Percentiles rank a stretch among this genome's conserved stretches.
These are phyloP conservation scores for Mycotypha africana DNA, from an alignment of 371 early-diverging fungal species.

Conservation along the genomic window DNA sequence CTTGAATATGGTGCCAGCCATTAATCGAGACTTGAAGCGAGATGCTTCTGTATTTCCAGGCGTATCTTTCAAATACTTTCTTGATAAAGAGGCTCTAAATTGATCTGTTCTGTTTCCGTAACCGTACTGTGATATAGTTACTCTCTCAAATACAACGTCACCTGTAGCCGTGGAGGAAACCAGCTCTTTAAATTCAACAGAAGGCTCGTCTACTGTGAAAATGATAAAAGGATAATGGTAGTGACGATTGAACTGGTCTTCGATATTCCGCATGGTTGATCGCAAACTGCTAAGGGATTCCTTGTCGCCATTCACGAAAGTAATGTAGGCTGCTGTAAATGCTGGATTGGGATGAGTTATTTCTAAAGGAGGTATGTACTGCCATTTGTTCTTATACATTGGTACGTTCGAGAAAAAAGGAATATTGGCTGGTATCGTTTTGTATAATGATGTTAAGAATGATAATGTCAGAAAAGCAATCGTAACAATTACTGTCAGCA, in stretches of 20 bases:
- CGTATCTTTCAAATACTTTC: constrained; percentile 3
- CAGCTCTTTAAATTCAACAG: constrained; percentile 29
- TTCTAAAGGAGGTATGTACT: constrained; percentile 5
- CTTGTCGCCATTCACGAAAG: constrained; percentile 20
- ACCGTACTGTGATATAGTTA: constrained; percentile 9
- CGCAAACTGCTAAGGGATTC: constrained; percentile 18
- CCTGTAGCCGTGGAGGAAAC: constrained; percentile 15
- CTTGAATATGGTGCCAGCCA: constrained; percentile 17
- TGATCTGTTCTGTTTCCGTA: constrained; percentile 12
- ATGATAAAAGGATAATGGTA: constrained; percentile 30
- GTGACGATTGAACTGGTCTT: constrained; percentile 26
- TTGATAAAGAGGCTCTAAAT: constrained; percentile 7
- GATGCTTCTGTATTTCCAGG: constrained; percentile 7
- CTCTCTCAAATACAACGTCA: constrained; percentile 22
- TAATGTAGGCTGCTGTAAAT: constrained; percentile 22
- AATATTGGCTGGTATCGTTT: constrained; percentile 5
- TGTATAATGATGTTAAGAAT: constrained; percentile 1
- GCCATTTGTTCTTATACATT: constrained; percentile 8
- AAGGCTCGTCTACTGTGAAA: constrained; percentile 20
- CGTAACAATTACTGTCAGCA: too few species aligned
- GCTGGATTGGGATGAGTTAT: constrained; percentile 9
- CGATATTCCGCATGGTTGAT: constrained; percentile 24
- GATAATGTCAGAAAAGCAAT: too few species aligned
- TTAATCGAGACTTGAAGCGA: constrained; percentile 11
- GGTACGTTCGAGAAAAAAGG: not conserved